phyloP scores from a whole-genome alignment of 2,329 filamentous ascomycete genomes.

The Epichloe gansuensis region DNA sequence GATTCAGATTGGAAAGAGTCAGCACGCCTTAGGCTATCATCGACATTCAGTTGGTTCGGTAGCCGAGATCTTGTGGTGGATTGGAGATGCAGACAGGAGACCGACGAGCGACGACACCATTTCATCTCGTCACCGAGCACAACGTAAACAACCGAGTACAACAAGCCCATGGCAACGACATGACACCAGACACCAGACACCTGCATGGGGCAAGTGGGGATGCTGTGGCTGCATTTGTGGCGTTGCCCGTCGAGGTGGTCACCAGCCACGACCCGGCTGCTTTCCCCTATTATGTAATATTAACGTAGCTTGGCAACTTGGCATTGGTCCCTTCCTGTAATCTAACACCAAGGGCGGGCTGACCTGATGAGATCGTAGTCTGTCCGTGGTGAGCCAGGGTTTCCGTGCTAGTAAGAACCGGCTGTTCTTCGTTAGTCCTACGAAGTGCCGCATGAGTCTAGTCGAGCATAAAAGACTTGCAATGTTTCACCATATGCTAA shows the following conservation, averaged over 20 bases:
- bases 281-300: background rate
- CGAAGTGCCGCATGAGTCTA: too few relatives aligned
- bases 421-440: too few relatives aligned
- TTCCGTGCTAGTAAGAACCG: too few relatives aligned
- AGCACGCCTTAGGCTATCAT: background rate
- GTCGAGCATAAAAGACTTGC: background rate
- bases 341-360: too few relatives aligned
- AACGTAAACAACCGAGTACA: conserved; percentile 19
- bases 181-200: too few relatives aligned
- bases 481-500: background rate
- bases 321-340: too few relatives aligned
- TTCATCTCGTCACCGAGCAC: background rate
- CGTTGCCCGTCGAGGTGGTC: background rate
- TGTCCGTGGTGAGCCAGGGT: too few relatives aligned
- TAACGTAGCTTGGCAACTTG: too few relatives aligned
- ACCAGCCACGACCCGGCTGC: background rate
- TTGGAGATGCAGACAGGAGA: background rate
- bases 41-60: background rate
- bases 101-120: background rate
- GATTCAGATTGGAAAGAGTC: background rate
- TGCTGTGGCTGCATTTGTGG: conserved; percentile 11
- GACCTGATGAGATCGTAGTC: too few relatives aligned
- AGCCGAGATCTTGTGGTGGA: background rate
- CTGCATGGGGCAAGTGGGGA: background rate
- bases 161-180: conserved; percentile 14